Evolutionary conservation across 495 filamentous ascomycete species (phyloP), one percentile per base, ranked within the genome.

Genomic region (Pseudoneurospora amorphoporcata): DNA sequence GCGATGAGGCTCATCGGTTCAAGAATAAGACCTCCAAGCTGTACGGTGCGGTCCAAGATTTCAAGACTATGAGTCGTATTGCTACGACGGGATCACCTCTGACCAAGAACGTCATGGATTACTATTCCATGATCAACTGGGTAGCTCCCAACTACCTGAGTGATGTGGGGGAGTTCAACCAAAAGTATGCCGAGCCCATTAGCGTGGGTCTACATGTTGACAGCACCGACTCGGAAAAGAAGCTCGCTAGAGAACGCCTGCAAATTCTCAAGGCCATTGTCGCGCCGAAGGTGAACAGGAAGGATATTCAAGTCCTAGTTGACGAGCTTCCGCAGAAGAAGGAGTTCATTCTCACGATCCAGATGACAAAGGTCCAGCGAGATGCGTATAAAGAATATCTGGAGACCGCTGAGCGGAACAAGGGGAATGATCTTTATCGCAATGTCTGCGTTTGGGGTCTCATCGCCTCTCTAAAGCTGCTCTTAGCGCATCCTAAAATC

Each of bases 61-160:
- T 98, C 73, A 84, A 78, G 69, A 90, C 94, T 0, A 88, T 81
- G 71, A 90, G 87, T 73, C 90, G 94, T 12, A 92, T 98, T 76
- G 95, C 93, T 3, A 81, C 97, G 73, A 97, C 95, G 0, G 94
- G 94, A 0, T 94, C 94, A 0, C 94, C 94, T 9, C 79, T 98
- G 19, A 89, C 91, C 0, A 98, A 97, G 76, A 91, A 92, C 42
- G 86, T 97, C 2, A 79, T 84, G 47, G 94, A 98, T 73, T 97
- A 97, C 76, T 93, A 90, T 76, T 79, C 90, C 8, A 91, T 97
- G 88, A 90, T 98, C 69, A 89, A 95, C 70, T 98, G 94, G 94
- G 89, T 95, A 41, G 88, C 92, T 4, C 91, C 93, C 3, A 87
- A 86, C 38, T 97, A 92, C 75, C 84, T 98, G 5, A 93, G 92